Conservation (phyloP, 1,139 yeast genomes). For the Hyphopichia burtonii region DNA sequence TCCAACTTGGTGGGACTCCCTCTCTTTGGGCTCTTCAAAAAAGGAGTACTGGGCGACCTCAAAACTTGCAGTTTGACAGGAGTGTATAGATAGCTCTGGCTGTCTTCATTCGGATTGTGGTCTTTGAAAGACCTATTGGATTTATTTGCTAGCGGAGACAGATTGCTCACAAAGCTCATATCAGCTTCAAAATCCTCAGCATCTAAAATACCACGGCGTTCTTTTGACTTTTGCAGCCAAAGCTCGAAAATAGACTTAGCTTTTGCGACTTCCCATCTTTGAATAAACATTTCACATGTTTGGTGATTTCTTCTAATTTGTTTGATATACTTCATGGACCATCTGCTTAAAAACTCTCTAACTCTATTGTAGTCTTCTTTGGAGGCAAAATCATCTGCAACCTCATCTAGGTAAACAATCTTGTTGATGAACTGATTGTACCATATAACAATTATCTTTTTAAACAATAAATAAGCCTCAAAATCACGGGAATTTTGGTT, state of each 20-base stretch:
- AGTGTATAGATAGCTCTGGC: conserved; percentile 27
- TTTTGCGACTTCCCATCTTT: conserved; percentile 31
- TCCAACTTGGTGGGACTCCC: conserved; percentile 41
- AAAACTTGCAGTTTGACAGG: conserved; percentile 32
- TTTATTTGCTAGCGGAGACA: conserved; percentile 38
- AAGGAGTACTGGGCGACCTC: conserved; percentile 19
- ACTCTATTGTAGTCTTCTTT: conserved; percentile 26
- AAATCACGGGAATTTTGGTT: conserved; percentile 17
- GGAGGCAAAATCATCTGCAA: conserved; percentile 29
- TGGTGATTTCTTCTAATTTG: conserved; percentile 33
- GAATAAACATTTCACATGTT: conserved; percentile 33
- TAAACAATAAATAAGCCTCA: conserved; percentile 20
- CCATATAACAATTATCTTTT: conserved; percentile 34
- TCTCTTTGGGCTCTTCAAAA: conserved; percentile 13
- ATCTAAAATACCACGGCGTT: conserved; percentile 6
- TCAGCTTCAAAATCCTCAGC: conserved; percentile 15
- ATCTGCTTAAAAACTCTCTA: conserved; percentile 27
- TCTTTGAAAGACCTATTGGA: conserved; percentile 6
- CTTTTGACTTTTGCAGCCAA: conserved; percentile 29
- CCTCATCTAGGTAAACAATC: conserved; percentile 21
- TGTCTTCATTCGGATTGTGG: background rate
- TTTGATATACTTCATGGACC: conserved; percentile 42
- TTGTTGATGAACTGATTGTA: conserved; percentile 29
- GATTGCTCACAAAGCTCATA: conserved; percentile 23
- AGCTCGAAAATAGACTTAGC: conserved; percentile 34